Evolutionary conservation across 2,329 filamentous ascomycete genomes (phyloP).

Genomic region (Albifimbria verrucaria): DNA sequence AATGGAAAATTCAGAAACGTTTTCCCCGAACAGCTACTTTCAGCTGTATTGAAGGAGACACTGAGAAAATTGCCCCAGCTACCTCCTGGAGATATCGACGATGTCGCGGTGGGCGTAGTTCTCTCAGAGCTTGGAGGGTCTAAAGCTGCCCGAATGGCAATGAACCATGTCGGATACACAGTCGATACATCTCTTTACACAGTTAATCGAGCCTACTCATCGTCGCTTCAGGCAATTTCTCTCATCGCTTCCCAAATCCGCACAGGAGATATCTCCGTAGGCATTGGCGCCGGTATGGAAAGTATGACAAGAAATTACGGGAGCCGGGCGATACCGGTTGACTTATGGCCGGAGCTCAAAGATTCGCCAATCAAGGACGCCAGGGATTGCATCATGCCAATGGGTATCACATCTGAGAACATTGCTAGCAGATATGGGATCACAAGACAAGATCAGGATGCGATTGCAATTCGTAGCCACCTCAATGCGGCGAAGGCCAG

Average conservation of each 20-base stretch:
- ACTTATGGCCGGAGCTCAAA: slow-evolving; percentile 72
- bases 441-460: slow-evolving; percentile 73
- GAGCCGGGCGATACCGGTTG: slow-evolving; percentile 75
- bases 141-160: slow-evolving; percentile 88
- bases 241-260: slow-evolving; percentile 71
- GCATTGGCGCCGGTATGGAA: slow-evolving; percentile 89
- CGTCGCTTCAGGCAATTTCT: slow-evolving; percentile 74
- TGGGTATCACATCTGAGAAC: slow-evolving; percentile 89
- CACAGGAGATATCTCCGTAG: slow-evolving; percentile 67
- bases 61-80: background rate
- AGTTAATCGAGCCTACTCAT: slow-evolving; percentile 83
- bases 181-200: slow-evolving; percentile 75
- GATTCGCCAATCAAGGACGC: slow-evolving; percentile 65
- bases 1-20: background rate
- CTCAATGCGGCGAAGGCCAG: slow-evolving; percentile 69
- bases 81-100: slow-evolving; percentile 41
- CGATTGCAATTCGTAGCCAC: slow-evolving; percentile 74
- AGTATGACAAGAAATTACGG: slow-evolving; percentile 95
- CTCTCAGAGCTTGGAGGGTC: slow-evolving; percentile 86
- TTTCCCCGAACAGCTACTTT: background rate
- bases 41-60: background rate
- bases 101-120: slow-evolving; percentile 84
- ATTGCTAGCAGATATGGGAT: slow-evolving; percentile 77
- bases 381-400: slow-evolving; percentile 86
- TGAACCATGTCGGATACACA: slow-evolving; percentile 78